These are phyloP conservation scores for Candida succiphila DNA, from an alignment of 805 yeast species.

Conservation along the genomic window DNA sequence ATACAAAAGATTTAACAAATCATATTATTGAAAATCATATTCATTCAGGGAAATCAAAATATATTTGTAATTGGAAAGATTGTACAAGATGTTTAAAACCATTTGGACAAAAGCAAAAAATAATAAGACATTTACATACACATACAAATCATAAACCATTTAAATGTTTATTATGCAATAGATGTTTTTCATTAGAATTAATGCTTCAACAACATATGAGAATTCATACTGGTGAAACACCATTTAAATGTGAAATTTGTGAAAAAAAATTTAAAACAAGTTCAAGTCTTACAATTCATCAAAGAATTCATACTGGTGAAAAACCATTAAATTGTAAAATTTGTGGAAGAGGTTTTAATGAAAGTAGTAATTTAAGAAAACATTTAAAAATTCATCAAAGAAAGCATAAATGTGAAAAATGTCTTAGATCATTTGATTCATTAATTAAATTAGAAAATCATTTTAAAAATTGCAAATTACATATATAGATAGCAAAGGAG, in stretches of 20 bases:
- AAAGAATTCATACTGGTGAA: slow-evolving; percentile 82
- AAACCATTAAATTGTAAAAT: slow-evolving; percentile 74
- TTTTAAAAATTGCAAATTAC: slow-evolving; percentile 10
- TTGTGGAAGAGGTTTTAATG: slow-evolving; percentile 81
- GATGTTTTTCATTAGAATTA: slow-evolving; percentile 65
- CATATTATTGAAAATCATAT: slow-evolving; percentile 67
- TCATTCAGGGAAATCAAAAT: slow-evolving; percentile 60
- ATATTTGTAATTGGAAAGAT: slow-evolving; percentile 68
- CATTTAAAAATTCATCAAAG: slow-evolving; percentile 75
- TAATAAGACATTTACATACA: slow-evolving; percentile 75
- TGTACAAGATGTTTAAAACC: slow-evolving; percentile 56
- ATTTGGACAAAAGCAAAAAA: slow-evolving; percentile 78
- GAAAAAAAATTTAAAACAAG: slow-evolving; percentile 74
- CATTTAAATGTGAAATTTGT: slow-evolving; percentile 66
- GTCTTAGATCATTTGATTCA: slow-evolving; percentile 43
- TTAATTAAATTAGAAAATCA: slow-evolving; percentile 33
- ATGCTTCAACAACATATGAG: slow-evolving; percentile 76
- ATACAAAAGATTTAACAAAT: slow-evolving; percentile 53
- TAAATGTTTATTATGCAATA: slow-evolving; percentile 59
- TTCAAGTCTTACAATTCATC: slow-evolving; percentile 74
- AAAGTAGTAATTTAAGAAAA: slow-evolving; percentile 79
- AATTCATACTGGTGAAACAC: slow-evolving; percentile 85
- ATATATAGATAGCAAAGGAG: background rate
- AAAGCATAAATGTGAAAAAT: slow-evolving; percentile 36
- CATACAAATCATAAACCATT: slow-evolving; percentile 84